Evolutionary conservation across 2,329 filamentous ascomycete species (phyloP).

Genomic region (Ceratocystis variospora): DNA sequence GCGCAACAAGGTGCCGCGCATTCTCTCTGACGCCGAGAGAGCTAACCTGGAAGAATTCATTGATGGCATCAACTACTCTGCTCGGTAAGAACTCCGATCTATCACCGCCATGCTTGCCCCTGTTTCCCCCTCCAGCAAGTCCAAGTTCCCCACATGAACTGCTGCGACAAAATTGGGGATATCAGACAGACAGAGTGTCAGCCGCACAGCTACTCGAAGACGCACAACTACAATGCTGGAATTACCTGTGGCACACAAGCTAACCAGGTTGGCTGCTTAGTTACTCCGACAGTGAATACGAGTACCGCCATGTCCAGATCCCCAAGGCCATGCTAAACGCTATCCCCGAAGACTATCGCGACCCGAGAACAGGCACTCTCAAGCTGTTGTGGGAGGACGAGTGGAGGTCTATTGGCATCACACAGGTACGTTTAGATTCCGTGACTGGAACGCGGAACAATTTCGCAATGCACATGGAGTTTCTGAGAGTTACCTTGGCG

Average conservation of each 20-base stretch:
- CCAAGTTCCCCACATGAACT: not conserved
- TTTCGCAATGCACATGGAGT: too few relatives aligned
- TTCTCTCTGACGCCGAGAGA: slow-evolving; percentile 67
- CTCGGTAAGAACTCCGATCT: slow-evolving; percentile 46
- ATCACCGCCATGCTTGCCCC: not conserved
- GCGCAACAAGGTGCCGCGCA: slow-evolving; percentile 74
- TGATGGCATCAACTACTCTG: slow-evolving; percentile 89
- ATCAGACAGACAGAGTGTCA: too few relatives aligned
- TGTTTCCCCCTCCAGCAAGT: not conserved
- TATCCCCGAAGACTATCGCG: slow-evolving; percentile 91
- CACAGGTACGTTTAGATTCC: slow-evolving; percentile 52
- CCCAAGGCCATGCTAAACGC: slow-evolving; percentile 97
- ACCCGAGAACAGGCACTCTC: slow-evolving; percentile 74
- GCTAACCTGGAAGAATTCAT: slow-evolving; percentile 79
- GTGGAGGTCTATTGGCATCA: slow-evolving; percentile 94
- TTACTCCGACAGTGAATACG: slow-evolving; percentile 83
- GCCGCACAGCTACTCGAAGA: not conserved
- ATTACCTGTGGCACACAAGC: not conserved
- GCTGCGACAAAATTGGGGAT: not conserved
- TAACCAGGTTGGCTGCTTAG: slow-evolving; percentile 33
- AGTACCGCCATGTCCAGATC: slow-evolving; percentile 95
- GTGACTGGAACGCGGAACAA: too few relatives aligned
- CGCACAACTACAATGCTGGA: not conserved
- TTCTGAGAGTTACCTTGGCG: not conserved
- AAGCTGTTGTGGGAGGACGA: slow-evolving; percentile 98